phyloP scores from a whole-genome alignment of 2,329 filamentous ascomycete genomes.

The Paracorniculantispora psalliotae region DNA sequence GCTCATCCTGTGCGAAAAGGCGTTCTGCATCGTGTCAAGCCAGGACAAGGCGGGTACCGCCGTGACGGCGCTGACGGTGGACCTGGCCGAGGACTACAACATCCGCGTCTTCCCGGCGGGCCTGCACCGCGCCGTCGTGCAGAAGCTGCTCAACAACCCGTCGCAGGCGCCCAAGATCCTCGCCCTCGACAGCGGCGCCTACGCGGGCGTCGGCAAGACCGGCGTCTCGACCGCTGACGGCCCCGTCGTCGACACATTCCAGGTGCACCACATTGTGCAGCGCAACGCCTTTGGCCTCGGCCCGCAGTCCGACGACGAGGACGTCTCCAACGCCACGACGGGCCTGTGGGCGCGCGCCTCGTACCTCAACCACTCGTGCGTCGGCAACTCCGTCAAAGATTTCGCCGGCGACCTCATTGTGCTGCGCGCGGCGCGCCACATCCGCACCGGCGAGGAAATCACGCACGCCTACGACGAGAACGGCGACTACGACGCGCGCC shows the following conservation, averaged over 20 bases:
- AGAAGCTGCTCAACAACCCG: constrained; percentile 25
- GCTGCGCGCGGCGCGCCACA: constrained; percentile 30
- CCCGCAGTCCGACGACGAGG: constrained; percentile 24
- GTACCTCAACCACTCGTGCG: constrained; percentile 40
- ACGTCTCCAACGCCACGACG: constrained; percentile 27
- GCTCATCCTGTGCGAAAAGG: constrained; percentile 30
- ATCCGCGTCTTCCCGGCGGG: constrained; percentile 28
- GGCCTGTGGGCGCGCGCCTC: constrained; percentile 36
- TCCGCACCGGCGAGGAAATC: constrained; percentile 30
- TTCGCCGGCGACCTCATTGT: constrained; percentile 37
- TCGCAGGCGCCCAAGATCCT: constrained; percentile 21
- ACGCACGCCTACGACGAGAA: constrained; percentile 28
- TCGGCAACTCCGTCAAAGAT: constrained; percentile 30
- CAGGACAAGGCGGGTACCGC: constrained; percentile 23
- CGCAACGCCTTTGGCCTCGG: constrained; percentile 30
- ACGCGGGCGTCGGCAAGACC: constrained; percentile 19
- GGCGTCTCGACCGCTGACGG: constrained; percentile 21
- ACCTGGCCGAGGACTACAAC: constrained; percentile 22
- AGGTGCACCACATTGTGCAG: constrained; percentile 28
- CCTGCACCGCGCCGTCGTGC: constrained; percentile 24
- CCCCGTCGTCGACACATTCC: constrained; percentile 26
- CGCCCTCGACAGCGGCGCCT: constrained; percentile 23
- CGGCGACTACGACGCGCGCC: constrained; percentile 22
- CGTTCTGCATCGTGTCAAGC: constrained; percentile 27
- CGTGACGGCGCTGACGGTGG: constrained; percentile 28